phyloP scores from a whole-genome alignment of 2,329 filamentous ascomycete genomes.

The Colletotrichum graminicola region DNA sequence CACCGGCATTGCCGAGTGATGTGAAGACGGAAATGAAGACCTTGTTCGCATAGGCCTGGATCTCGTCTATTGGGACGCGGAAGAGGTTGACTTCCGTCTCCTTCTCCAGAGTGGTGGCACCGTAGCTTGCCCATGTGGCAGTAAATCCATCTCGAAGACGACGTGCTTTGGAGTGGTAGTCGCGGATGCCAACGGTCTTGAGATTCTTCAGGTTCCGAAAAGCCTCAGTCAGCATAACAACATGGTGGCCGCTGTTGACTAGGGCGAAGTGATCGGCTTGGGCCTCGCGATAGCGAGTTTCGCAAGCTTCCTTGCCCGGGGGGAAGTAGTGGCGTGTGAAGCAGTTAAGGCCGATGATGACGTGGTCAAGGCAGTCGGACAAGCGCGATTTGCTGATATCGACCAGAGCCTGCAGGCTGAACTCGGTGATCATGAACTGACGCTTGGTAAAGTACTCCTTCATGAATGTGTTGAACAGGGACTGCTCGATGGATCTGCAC shows the following conservation, averaged over 20 bases:
- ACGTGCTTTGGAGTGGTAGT: constrained; percentile 65
- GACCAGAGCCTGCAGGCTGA: constrained; percentile 67
- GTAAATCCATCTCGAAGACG: constrained; percentile 58
- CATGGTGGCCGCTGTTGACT: constrained; percentile 59
- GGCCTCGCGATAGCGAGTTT: constrained; percentile 41
- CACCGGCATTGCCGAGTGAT: constrained; percentile 57
- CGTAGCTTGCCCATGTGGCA: constrained; percentile 67
- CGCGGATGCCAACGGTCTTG: constrained; percentile 68
- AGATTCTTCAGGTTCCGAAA: constrained; percentile 67
- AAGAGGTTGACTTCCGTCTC: constrained; percentile 50
- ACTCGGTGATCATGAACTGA: constrained; percentile 73
- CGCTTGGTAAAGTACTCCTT: constrained; percentile 74
- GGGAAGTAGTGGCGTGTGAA: constrained; percentile 41
- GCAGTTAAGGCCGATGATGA: constrained; percentile 63
- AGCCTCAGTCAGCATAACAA: constrained; percentile 67
- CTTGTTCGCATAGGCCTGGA: constrained; percentile 47
- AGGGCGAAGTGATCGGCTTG: constrained; percentile 49
- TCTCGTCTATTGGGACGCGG: constrained; percentile 15
- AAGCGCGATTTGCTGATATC: constrained; percentile 64
- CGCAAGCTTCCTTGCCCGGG: constrained; percentile 33
- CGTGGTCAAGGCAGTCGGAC: constrained; percentile 54
- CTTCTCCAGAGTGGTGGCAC: constrained; percentile 54
- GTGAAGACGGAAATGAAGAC: constrained; percentile 57
- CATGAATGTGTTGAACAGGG: constrained; percentile 67
- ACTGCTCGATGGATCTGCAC: constrained; percentile 66